Evolutionary conservation across 192 early-diverging fungal species (phyloP), one percentile per base, ranked within the genome.

Genomic region (Coemansia brasiliensis): DNA sequence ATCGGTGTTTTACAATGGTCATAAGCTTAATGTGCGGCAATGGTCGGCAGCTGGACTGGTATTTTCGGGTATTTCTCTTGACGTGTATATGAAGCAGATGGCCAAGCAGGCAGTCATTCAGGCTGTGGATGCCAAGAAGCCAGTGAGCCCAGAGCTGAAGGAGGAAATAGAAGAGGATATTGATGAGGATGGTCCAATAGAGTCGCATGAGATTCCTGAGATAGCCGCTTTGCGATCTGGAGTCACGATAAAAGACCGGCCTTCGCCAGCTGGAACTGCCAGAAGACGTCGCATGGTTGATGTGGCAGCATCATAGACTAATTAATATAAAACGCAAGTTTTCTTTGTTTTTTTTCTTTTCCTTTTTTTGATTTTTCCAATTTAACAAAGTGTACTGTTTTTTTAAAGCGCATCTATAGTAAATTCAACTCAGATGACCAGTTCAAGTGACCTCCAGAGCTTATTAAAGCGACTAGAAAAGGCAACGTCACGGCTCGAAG

Each of bases 381-480:
- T 53, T 21, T 17, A 50, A 25, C 4, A 9, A 46, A 46, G 18
- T 21, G 44, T 13, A 18, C 12, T 24, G 18, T 46, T 21, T 3
- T 45, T 22, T 16, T 21, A 46, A 46, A 21, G 44, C 44, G 24
- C 24, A 18, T 12, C 18, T 22, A 18, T 24, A 13, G 4, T 11
- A 8, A 46, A 46, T 46, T 46, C 20, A 10, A 24, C 44, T 18
- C 44, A 67, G 74, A 78, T 78, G 74, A 59, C 74, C 15, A 63
- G 35, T 48, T 51, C 76, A 27, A 73, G 20, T 41, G 71, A 79
- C 76, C 55, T 82, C 17, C 59, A 66, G 10, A 81, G 82, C 39
- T 86, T 99, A 43, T 79, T 98, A 53, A 92, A 88, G 82, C 87
- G 96, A 25, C 82, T 99, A 27, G 96, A 99, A 77, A 83, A 88